Conservation (phyloP, 2,329 filamentous ascomycete genomes). For the Aspergillus versicolor region DNA sequence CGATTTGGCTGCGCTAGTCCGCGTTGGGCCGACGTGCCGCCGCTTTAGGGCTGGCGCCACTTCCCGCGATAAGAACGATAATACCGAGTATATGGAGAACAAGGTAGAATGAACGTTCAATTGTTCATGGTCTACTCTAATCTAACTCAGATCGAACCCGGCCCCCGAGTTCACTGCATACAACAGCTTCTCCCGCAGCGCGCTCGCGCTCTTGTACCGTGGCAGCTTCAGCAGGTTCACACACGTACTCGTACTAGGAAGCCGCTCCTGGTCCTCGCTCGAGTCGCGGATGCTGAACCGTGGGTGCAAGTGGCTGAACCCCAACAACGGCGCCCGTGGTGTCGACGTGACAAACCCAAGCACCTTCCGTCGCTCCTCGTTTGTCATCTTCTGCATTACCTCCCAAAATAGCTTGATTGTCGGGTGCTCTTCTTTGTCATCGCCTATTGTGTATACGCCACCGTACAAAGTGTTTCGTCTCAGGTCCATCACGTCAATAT, state of each 20-base stretch:
- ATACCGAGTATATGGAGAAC: no score
- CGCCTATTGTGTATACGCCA: constrained; percentile 84
- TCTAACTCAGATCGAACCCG: constrained; percentile 73
- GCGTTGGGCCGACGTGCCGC: constrained; percentile 12
- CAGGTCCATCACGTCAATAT: constrained; percentile 85
- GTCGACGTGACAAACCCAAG: constrained; percentile 96
- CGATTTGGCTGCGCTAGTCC: constrained; percentile 23
- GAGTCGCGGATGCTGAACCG: constrained; percentile 87
- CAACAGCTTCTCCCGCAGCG: constrained; percentile 74
- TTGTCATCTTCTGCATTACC: constrained; percentile 73
- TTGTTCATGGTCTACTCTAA: neutral
- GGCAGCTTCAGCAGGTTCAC: constrained; percentile 94
- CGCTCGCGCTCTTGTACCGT: constrained; percentile 66
- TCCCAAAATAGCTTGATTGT: constrained; percentile 88
- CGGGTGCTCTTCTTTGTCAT: constrained; percentile 81
- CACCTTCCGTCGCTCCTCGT: constrained; percentile 77
- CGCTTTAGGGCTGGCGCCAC: constrained; percentile 9
- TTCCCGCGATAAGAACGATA: no score
- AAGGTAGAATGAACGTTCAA: no score
- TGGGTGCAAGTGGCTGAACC: constrained; percentile 82
- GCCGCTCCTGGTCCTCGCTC: constrained; percentile 69
- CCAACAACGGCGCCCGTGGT: constrained; percentile 82
- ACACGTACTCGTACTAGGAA: constrained; percentile 94
- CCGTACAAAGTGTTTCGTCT: constrained; percentile 81
- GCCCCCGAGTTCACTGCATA: constrained; percentile 89